Conservation (phyloP, 1,139 yeast genomes). For the Geotrichum macrosporum region DNA sequence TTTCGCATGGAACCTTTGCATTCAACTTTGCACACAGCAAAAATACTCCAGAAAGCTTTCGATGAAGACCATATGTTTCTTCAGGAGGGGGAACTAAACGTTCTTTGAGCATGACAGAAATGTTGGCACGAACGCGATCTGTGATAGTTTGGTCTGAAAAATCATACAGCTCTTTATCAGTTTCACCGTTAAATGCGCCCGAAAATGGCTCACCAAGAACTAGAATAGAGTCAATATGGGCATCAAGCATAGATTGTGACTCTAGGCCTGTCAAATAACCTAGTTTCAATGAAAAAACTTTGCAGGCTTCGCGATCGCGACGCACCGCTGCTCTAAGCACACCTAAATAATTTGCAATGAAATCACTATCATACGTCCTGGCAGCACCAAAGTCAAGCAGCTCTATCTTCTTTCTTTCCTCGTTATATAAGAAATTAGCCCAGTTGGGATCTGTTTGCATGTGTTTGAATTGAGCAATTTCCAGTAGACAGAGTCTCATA, state of each 20-base stretch:
- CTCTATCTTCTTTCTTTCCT: conserved; percentile 61
- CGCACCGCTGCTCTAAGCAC: conserved; percentile 73
- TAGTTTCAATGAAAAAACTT: conserved; percentile 60
- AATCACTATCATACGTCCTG: conserved; percentile 65
- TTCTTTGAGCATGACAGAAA: conserved; percentile 83
- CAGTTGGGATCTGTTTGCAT: conserved; percentile 99
- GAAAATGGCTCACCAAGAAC: conserved; percentile 91
- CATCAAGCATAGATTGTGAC: conserved; percentile 75
- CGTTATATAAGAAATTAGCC: conserved; percentile 92
- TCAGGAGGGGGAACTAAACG: conserved; percentile 96
- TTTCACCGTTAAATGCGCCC: conserved; percentile 40
- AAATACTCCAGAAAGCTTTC: conserved; percentile 93
- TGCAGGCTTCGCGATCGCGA: conserved; percentile 62
- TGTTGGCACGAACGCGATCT: conserved; percentile 81
- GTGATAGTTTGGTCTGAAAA: conserved; percentile 86
- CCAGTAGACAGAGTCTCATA: conserved; percentile 80
- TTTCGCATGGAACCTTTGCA: conserved; percentile 79
- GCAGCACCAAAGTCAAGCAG: conserved; percentile 95
- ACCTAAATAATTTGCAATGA: conserved; percentile 63
- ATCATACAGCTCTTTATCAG: conserved; percentile 52
- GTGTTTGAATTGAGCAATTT: conserved; percentile 75
- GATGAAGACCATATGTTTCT: conserved; percentile 90
- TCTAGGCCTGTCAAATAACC: conserved; percentile 94
- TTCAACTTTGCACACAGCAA: conserved; percentile 79
- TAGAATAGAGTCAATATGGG: conserved; percentile 86